These are phyloP conservation scores for Theobroma grandiflorum DNA, from an alignment of 441 rosid species.

Conservation along the genomic window DNA sequence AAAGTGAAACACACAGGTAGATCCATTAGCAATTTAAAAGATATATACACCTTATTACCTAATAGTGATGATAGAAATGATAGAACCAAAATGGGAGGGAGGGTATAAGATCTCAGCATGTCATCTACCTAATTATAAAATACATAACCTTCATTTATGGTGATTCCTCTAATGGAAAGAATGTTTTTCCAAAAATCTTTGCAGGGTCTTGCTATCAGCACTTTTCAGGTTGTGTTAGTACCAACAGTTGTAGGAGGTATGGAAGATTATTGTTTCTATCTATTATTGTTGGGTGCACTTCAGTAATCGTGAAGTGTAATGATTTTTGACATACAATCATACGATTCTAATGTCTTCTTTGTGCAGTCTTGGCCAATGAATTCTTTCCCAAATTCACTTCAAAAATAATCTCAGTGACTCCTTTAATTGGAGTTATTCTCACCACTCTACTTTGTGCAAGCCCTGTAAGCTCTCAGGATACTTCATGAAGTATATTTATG, in stretches of 20 bases:
- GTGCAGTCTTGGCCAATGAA: constrained; percentile 84
- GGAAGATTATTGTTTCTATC: constrained; percentile 13
- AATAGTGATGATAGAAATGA: background rate
- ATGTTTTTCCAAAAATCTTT: constrained; percentile 26
- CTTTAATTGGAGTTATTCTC: constrained; percentile 91
- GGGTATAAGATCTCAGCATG: background rate
- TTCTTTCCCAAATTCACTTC: constrained; percentile 91
- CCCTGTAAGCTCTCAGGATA: constrained; percentile 66
- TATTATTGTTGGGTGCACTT: constrained; percentile 20
- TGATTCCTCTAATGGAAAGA: constrained; percentile 17
- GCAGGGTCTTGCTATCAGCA: constrained; percentile 94
- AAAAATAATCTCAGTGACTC: constrained; percentile 78
- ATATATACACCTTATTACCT: background rate
- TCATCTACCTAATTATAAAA: background rate
- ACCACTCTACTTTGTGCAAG: constrained; percentile 95
- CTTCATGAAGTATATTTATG: background rate
- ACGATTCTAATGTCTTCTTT: constrained; percentile 28
- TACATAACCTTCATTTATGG: constrained; percentile 15
- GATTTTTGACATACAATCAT: background rate
- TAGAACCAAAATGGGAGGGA: background rate
- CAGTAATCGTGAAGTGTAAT: background rate
- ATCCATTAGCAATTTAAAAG: constrained; percentile 6
- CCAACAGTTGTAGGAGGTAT: constrained; percentile 90
- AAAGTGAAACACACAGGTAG: background rate
- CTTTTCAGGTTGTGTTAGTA: constrained; percentile 94